A percentile compares a stretch with the other conserved stretches of the same genome.
Evolutionary conservation across 2,329 filamentous ascomycete species (phyloP).

Genomic region (Calcarisporium arbuscula): DNA sequence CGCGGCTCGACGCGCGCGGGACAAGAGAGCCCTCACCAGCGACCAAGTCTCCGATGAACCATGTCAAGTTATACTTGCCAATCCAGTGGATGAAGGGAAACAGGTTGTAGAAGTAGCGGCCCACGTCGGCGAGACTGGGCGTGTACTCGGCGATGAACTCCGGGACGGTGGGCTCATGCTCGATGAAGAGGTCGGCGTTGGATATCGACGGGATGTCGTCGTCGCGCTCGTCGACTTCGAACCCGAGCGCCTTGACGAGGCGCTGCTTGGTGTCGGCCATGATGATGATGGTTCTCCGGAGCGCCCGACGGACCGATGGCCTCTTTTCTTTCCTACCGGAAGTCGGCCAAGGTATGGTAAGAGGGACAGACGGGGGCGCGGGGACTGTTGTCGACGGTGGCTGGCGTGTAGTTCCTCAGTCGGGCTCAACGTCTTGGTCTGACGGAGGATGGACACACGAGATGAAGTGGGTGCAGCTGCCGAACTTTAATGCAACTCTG

Average conservation of each 20-base stretch:
- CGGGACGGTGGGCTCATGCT: conserved; percentile 34
- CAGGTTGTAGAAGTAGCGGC: conserved; percentile 31
- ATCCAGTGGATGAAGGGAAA: conserved; percentile 47
- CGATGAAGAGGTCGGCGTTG: conserved; percentile 31
- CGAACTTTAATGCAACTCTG: too few relatives aligned
- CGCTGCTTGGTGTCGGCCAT: conserved; percentile 20
- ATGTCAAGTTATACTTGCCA: conserved; percentile 41
- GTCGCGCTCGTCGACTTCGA: conserved; percentile 24
- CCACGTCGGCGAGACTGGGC: conserved; percentile 23
- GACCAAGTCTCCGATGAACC: conserved; percentile 41
- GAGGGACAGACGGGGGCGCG: too few relatives aligned
- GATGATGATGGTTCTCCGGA: background rate
- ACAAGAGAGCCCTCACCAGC: conserved; percentile 27
- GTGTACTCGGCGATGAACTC: conserved; percentile 34
- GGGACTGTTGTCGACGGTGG: too few relatives aligned
- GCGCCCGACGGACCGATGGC: background rate
- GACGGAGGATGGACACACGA: background rate
- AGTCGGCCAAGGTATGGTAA: background rate
- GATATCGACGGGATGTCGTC: conserved; percentile 26
- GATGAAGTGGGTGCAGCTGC: too few relatives aligned
- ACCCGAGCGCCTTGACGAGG: conserved; percentile 24
- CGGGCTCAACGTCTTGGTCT: too few relatives aligned
- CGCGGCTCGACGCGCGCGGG: background rate
- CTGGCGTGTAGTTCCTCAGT: too few relatives aligned
- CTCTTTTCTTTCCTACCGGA: background rate